These are phyloP conservation scores for Aphanomyces invadans DNA, from an alignment of 352 stramenopile genomes.

Conservation along the genomic window DNA sequence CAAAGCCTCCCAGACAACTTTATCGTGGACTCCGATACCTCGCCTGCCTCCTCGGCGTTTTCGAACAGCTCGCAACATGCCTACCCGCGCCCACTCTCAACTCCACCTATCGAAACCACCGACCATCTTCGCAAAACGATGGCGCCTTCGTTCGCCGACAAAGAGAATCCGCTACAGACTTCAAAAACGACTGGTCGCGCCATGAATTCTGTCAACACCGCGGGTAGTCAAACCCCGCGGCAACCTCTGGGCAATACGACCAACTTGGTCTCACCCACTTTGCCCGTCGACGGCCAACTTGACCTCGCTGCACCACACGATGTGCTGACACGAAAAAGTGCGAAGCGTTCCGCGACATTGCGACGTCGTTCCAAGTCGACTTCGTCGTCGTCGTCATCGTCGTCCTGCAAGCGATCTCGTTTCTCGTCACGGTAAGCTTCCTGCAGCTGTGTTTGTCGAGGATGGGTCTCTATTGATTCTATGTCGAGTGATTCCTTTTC, in stretches of 20 bases:
- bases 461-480: neutral
- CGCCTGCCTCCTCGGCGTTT: neutral
- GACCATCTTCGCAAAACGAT: neutral
- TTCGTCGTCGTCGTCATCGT: neutral
- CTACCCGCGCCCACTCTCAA: neutral
- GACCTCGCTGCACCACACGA: too few relatives aligned
- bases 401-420: neutral
- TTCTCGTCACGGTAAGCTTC: neutral
- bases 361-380: neutral
- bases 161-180: neutral
- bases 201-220: neutral
- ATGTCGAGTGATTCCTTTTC: neutral
- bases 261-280: neutral
- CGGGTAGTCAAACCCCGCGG: neutral
- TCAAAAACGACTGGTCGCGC: neutral
- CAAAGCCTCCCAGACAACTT: neutral
- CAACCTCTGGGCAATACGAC: neutral
- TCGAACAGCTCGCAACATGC: too few relatives aligned
- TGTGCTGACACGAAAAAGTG: neutral
- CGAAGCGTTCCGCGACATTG: neutral
- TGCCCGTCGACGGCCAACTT: neutral
- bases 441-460: neutral
- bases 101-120: neutral
- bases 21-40: neutral
- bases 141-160: neutral